These are phyloP conservation scores for Alternaria hordeiaustralica DNA, from an alignment of 2,329 filamentous ascomycete genomes.

Conservation along the genomic window DNA sequence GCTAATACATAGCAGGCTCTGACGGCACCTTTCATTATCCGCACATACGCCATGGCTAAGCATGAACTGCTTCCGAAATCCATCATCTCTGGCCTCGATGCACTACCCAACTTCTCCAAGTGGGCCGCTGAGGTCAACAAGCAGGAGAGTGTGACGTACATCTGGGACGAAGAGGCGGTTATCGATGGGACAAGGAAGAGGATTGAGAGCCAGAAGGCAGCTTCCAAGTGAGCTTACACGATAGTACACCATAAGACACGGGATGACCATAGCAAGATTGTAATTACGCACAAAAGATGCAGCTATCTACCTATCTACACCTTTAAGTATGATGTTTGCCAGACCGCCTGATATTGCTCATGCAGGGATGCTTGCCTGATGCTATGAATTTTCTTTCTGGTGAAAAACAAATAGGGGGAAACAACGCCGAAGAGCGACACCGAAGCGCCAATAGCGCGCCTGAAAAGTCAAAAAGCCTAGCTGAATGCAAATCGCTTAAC, in stretches of 20 bases:
- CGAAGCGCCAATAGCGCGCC: constrained; percentile 3
- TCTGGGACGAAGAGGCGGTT: constrained; percentile 40
- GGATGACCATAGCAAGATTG: constrained; percentile 1
- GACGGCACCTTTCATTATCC: constrained; percentile 70
- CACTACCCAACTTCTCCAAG: constrained; percentile 70
- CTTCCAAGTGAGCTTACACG: constrained; percentile 17
- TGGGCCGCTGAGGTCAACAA: constrained; percentile 68
- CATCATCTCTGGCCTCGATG: constrained; percentile 57
- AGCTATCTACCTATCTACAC: constrained; percentile 6
- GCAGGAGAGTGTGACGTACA: constrained; percentile 68
- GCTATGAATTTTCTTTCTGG: constrained; percentile 5
- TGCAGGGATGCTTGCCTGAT: background rate
- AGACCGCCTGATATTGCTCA: background rate
- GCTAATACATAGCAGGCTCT: constrained; percentile 56
- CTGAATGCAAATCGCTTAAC: background rate
- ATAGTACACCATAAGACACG: background rate
- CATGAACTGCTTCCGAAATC: constrained; percentile 61
- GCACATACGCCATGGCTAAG: constrained; percentile 63
- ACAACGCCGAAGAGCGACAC: constrained; percentile 4
- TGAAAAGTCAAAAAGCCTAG: background rate
- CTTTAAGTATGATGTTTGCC: constrained; percentile 5
- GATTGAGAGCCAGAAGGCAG: constrained; percentile 34
- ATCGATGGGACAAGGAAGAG: constrained; percentile 28
- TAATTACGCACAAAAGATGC: background rate
- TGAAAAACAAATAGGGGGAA: constrained; percentile 22